phyloP scores from a whole-genome alignment of 2,329 filamentous ascomycete genomes.

The Didymella pinodella region DNA sequence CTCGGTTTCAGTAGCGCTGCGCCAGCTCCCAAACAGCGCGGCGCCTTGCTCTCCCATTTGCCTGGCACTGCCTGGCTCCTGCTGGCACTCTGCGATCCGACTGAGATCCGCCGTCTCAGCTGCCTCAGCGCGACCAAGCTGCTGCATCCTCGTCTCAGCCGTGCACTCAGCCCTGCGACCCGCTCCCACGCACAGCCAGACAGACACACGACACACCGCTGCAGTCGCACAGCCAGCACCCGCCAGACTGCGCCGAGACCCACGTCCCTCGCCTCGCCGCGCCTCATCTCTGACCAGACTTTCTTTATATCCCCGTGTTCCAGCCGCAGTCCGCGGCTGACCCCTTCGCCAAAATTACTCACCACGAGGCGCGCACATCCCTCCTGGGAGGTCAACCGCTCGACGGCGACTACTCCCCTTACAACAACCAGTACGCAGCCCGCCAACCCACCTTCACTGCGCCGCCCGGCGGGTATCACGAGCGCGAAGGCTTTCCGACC shows the following conservation, averaged over 20 bases:
- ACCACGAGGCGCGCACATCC: conserved; percentile 65
- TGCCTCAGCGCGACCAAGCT: conserved; percentile 22
- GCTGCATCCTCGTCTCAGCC: conserved; percentile 45
- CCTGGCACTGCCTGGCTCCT: not conserved
- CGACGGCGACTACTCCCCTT: conserved; percentile 59
- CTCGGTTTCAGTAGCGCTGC: conserved; percentile 15
- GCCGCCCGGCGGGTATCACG: conserved; percentile 58
- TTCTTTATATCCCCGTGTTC: conserved; percentile 29
- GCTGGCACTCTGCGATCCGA: not conserved
- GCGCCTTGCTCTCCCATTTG: conserved; percentile 1
- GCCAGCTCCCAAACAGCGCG: conserved; percentile 8
- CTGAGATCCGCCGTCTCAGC: conserved; percentile 31
- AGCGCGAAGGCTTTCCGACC: conserved; percentile 50
- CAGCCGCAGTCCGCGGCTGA: conserved; percentile 50
- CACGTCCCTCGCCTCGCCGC: conserved; percentile 23
- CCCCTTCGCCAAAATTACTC: conserved; percentile 60
- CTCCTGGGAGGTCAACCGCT: conserved; percentile 66
- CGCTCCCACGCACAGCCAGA: conserved; percentile 16
- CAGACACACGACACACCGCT: conserved; percentile 12
- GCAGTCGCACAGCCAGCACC: not conserved
- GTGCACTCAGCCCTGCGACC: conserved; percentile 33
- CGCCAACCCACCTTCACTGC: conserved; percentile 54
- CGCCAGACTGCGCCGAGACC: conserved; percentile 9
- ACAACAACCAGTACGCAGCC: conserved; percentile 32
- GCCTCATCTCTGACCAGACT: conserved; percentile 21